Evolutionary conservation across 2,329 filamentous ascomycete species (phyloP), one percentile per base, ranked within the genome.

Genomic region (Clarireedia paspali): DNA sequence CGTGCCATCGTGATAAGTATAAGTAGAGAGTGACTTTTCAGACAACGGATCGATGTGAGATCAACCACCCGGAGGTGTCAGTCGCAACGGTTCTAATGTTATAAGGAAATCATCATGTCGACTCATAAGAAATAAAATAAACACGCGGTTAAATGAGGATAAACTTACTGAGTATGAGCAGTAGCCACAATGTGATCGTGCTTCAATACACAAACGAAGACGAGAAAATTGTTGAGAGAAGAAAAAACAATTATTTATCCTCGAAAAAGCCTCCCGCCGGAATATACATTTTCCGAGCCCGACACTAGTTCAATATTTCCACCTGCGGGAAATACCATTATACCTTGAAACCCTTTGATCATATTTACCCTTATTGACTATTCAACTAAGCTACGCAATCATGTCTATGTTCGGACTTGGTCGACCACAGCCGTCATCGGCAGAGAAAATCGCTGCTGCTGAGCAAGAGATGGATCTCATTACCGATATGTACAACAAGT

Each of bases 401-500:
- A 88, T 88, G 85, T 88, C 85, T 56, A 87, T 88, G 77, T 81
- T 88, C 66, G 86, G 86, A 70, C 83, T 87, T 70, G 78, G 79
- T 68, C 79, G 83, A 64, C 88, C 89, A 60, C 90, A 96, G 77
- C 88, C 91, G 71, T 88, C 90, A 62, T 96, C 91, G 69, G 91
- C 90, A 73, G 89, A 97, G 80, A 99, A 97, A 82, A 94, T 99
- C 73, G 88, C 89, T 68, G 89, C 90, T 68, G 91, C 95, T 67
- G 92, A 99, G 78, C 87, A 90, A 65, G 95, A 99, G 78, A 90
- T 97, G 75, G 94, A 96, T 76, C 91, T 97, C 80, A 85, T 96
- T 66, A 89, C 91, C 60, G 91, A 96, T 74, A 96, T 97, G 87
- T 95, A 96, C 81, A 92, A 91, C 78, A 89, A 94, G 94, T 97